Conservation (phyloP, 805 yeast genomes). For the Tetrapisispora arboricola region DNA sequence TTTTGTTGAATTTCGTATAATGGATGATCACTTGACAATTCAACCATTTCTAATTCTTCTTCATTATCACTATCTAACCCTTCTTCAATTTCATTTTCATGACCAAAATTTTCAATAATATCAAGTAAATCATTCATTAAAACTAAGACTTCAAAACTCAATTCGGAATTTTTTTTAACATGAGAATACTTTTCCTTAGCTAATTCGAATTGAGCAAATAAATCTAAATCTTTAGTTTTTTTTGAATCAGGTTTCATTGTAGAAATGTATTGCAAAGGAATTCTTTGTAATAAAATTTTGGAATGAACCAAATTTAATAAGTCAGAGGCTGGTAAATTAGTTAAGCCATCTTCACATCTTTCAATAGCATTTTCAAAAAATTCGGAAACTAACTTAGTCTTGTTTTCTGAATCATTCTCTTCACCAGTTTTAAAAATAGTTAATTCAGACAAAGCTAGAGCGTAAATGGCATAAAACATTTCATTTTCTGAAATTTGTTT, state of each 20-base stretch:
- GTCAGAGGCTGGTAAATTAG: conserved; percentile 36
- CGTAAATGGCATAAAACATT: conserved; percentile 64
- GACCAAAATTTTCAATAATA: conserved; percentile 56
- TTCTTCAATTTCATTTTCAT: conserved; percentile 40
- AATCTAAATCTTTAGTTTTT: conserved; percentile 24
- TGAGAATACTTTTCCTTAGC: conserved; percentile 38
- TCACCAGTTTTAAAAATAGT: conserved; percentile 45
- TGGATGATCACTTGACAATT: conserved; percentile 45
- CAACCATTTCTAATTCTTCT: conserved; percentile 28
- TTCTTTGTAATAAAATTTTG: conserved; percentile 44
- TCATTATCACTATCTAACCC: conserved; percentile 52
- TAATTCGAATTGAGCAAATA: conserved; percentile 35
- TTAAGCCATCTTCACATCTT: conserved; percentile 51
- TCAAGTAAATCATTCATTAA: conserved; percentile 60
- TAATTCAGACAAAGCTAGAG: conserved; percentile 55
- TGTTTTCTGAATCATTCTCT: conserved; percentile 22
- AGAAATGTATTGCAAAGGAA: conserved; percentile 50
- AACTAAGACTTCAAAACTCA: conserved; percentile 43
- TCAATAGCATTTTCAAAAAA: conserved; percentile 67
- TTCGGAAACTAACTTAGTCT: conserved; percentile 33
- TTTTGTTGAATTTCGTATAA: conserved; percentile 32
- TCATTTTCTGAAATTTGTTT: conserved; percentile 29
- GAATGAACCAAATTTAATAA: conserved; percentile 44
- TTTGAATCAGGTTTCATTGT: conserved; percentile 34
- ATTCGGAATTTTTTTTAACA: conserved; percentile 32